Percentiles rank a stretch among this genome's conserved stretches.
phyloP scores from a whole-genome alignment of 345 rosid genomes.

The Pistacia vera region DNA sequence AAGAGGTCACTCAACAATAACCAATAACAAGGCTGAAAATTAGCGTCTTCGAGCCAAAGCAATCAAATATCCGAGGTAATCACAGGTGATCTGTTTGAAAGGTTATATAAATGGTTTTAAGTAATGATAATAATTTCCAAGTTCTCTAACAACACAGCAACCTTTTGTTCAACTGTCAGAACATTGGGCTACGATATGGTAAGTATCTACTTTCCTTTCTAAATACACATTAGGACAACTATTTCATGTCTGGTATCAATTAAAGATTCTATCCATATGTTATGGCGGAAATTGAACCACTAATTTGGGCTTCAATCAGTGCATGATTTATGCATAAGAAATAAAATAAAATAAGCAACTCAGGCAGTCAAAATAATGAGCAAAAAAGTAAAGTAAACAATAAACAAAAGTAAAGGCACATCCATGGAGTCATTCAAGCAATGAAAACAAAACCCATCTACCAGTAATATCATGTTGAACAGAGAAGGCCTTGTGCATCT shows the following conservation, averaged over 20 bases:
- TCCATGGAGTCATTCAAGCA: neutral
- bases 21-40: too few species aligned
- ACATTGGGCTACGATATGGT: neutral
- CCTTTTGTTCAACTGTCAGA: too few species aligned
- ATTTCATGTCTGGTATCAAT: neutral
- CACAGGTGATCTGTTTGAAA: too few species aligned
- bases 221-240: too few species aligned
- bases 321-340: slow-evolving; percentile 1
- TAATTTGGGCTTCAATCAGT: slow-evolving; percentile 1
- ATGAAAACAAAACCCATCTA: neutral
- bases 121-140: neutral
- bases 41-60: too few species aligned
- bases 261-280: neutral
- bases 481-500: slow-evolving; percentile 53
- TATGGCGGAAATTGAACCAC: neutral
- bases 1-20: too few species aligned
- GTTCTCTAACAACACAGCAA: neutral
- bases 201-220: neutral
- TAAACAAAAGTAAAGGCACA: too few species aligned
- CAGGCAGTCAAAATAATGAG: neutral
- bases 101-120: neutral
- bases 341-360: neutral
- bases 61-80: too few species aligned
- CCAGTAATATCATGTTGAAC: slow-evolving; percentile 47
- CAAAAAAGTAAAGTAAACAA: too few species aligned